Percentiles rank a stretch among this genome's conserved stretches.
Evolutionary conservation across 73 alveolate species (phyloP).

Genomic region (Tetrahymena thermophila): DNA sequence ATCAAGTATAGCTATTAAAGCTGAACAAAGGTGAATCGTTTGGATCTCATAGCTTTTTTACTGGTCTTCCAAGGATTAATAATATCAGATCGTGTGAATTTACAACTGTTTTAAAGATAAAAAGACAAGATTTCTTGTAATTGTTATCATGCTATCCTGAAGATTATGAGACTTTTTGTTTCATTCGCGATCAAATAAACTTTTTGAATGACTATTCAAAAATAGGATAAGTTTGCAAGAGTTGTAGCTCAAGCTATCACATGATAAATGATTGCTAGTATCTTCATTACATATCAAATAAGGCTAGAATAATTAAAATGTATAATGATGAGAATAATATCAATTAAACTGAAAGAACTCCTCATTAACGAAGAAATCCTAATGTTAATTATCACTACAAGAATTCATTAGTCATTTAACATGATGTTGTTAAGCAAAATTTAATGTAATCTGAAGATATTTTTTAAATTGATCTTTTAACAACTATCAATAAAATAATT

Average conservation of each 20-base stretch:
- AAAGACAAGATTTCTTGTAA: slow-evolving; percentile 3
- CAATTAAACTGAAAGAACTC: neutral
- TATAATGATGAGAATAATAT: neutral
- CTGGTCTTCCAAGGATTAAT: slow-evolving; percentile 46
- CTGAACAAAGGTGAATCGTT: slow-evolving; percentile 37
- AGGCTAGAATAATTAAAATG: neutral
- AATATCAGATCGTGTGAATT: slow-evolving; percentile 49
- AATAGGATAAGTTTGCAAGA: neutral
- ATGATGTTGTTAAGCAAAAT: neutral
- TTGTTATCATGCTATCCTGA: neutral
- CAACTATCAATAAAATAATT: too few species aligned
- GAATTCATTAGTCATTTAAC: neutral
- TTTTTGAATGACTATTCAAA: neutral
- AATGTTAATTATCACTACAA: neutral
- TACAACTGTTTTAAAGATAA: slow-evolving; percentile 42
- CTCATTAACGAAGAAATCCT: neutral
- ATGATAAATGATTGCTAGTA: neutral
- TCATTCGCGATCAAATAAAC: neutral
- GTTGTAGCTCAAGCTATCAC: neutral
- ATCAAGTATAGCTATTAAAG: neutral
- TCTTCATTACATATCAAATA: neutral
- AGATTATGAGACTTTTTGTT: slow-evolving; percentile 16
- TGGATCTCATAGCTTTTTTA: slow-evolving; percentile 56
- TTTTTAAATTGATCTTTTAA: neutral
- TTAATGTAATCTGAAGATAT: neutral